Evolutionary conservation across 805 yeast species (phyloP).

Genomic region (Saturnispora mendoncae): DNA sequence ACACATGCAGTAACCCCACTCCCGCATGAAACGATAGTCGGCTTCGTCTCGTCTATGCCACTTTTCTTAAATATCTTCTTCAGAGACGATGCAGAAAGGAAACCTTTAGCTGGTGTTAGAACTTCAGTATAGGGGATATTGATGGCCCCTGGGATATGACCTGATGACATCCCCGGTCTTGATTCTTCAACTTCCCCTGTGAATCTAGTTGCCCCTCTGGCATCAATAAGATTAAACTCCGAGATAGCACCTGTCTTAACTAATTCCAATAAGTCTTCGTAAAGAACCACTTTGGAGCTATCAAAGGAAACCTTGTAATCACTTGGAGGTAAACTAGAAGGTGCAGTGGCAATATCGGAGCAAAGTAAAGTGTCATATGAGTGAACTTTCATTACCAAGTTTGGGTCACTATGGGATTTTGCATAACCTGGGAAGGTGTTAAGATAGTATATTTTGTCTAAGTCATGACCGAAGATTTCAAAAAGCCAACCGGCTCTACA

Average conservation of each 20-base stretch:
- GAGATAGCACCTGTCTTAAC: slow-evolving; percentile 39
- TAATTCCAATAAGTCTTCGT: slow-evolving; percentile 54
- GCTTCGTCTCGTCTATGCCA: slow-evolving; percentile 39
- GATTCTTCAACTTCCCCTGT: slow-evolving; percentile 83
- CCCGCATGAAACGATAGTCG: slow-evolving; percentile 85
- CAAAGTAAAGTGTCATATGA: slow-evolving; percentile 19
- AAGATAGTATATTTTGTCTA: slow-evolving; percentile 46
- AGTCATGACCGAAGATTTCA: slow-evolving; percentile 64
- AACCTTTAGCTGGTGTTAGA: slow-evolving; percentile 40
- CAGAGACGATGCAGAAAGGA: slow-evolving; percentile 41
- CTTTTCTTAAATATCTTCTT: slow-evolving; percentile 37
- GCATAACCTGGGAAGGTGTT: slow-evolving; percentile 48
- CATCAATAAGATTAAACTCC: slow-evolving; percentile 61
- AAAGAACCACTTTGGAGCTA: slow-evolving; percentile 48
- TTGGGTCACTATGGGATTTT: slow-evolving; percentile 21
- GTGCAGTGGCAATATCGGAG: slow-evolving; percentile 15
- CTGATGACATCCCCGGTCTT: slow-evolving; percentile 77
- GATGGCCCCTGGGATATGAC: slow-evolving; percentile 78
- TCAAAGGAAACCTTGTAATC: slow-evolving; percentile 32
- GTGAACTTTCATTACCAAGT: slow-evolving; percentile 19
- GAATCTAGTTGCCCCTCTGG: slow-evolving; percentile 68
- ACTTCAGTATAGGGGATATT: slow-evolving; percentile 69
- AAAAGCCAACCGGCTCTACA: slow-evolving; percentile 94
- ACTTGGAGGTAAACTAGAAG: slow-evolving; percentile 20
- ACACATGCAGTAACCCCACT: slow-evolving; percentile 95